Base-by-base conservation (phyloP, 805 yeast genomes). In the Myxozyma neotropica region DNA sequence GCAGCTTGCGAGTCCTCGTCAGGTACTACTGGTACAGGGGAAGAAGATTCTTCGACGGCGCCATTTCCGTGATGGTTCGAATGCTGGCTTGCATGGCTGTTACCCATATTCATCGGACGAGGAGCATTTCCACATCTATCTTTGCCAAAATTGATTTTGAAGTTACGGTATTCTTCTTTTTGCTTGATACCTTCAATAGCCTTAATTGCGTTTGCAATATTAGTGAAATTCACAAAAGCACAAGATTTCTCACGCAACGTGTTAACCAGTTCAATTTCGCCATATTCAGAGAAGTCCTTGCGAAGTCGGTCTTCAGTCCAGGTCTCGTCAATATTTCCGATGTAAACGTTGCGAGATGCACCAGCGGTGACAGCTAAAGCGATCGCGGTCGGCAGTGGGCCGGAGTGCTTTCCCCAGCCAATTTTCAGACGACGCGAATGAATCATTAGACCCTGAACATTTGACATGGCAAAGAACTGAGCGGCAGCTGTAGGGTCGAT, bases 391-490 rank as follows among this genome's bases (percentile, higher is more conserved):
- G 95, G 86, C 64, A 93, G 79, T 0, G 96, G 91, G 10, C 98
- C 98, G 4, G 96, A 86, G 71, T 93, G 97, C 74, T 90, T 92
- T 48, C 98, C 99, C 98, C 99, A 93, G 21, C 97, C 97, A 57
- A 93, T 91, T 72, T 89, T 89, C 66, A 93, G 87, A 69, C 92
- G 82, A 69, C 95, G 81, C 72, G 86, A 87, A 71, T 89, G 96
- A 61, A 93, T 87, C 19, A 91, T 83, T 61, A 93, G 78, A 0
- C 97, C 97, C 70, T 91, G 95, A 64, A 91, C 78, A 70, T 90
- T 91, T 66, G 96, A 86, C 88, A 89, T 86, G 7, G 97, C 97
- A 74, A 87, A 93, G 72, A 93, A 93, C 74, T 93, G 98, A 1
- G 97, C 97, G 0, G 98, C 98, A 1, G 97, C 96, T 54, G 93